Base-by-base conservation (phyloP, 164 flowering plant genomes). In the Malania oleifera region DNA sequence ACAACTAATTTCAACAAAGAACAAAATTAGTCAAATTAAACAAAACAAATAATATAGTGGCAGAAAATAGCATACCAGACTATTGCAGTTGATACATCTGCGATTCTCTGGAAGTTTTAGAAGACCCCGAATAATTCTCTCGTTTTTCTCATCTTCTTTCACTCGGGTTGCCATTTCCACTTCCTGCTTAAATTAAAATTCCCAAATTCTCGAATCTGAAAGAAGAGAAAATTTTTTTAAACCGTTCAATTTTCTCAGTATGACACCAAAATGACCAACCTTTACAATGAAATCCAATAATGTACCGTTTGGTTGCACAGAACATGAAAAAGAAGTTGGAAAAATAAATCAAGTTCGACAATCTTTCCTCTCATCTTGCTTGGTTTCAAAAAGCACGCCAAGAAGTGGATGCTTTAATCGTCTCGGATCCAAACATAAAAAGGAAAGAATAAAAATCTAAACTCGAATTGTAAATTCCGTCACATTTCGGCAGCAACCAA, bases 91-190 rank as follows among this genome's bases (percentile, higher is more conserved):
- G 59, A 89, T 83, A 62, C 98, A 91, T 66, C 82, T 75, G 19
- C 87, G 81, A 73, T 91, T 91, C 28, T 70, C 83, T 0, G 88
- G 80, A 20, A 78, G 87, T 57, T 89, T 91, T 34, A 86, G 80
- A 59, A 91, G 91, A 61, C 84, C 79, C 12, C 99, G 81, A 57
- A 93, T 93, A 54, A 76, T 75, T 63, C 81, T 77, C 77, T 93
- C 99, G 46, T 88, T 86, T 63, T 77, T 90, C 75, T 93, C 98
- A 22, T 89, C 98, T 51, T 91, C 98, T 75, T 82, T 91, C 70
- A 82, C 13, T 57, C 92, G 74, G 77, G 46, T 87, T 28, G 91
- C 89, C 99, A 93, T 93, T 63, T 52, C 41, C 47, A 31, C 52
- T 54, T 44, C 63, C 63, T 10, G 24, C 34, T 9, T 19, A 37